Evolutionary conservation across 75 land plant genomes (phyloP), one percentile per base, ranked within the genome.

Genomic region (Ceratopteris richardii): DNA sequence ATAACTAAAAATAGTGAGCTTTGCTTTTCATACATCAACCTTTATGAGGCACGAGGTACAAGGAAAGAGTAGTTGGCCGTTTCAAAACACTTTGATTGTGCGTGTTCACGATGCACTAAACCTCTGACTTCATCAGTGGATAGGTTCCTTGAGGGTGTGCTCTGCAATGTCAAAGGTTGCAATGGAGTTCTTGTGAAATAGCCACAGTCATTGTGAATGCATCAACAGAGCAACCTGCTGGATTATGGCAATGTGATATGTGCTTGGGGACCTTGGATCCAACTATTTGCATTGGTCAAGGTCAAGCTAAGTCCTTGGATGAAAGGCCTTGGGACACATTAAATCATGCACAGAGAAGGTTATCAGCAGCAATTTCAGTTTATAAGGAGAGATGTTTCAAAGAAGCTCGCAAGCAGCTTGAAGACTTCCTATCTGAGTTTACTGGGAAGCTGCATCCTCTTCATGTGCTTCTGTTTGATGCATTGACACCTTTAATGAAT

Each of bases 21-120:
- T 9, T 75, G 77, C 64, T 58, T 75, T 17, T 75, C 77, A 23
- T 75, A 75, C 40, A 75, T 70, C 25, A 70, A 75, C 44, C 44
- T 75, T 31, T 75, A 75, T 37, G 77, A 75, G 27, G 55, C 77
- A 1, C 52, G 77, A 26, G 53, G 67, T 16, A 56, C 48, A 26
- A 67, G 77, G 27, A 74, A 63, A 44, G 51, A 54, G 21, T 48
- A 47, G 20, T 48, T 74, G 24, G 31, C 54, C 28, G 77, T 46
- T 14, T 55, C 74, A 56, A 74, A 74, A 54, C 66, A 74, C 42
- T 74, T 74, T 47, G 66, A 68, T 28, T 74, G 77, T 57, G 36
- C 33, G 22, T 74, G 77, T 26, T 27, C 51, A 22, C 77, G 77
- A 52, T 74, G 77, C 61, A 17, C 46, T n/a, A n/a, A n/a, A n/a